Conservation (phyloP, 2,329 filamentous ascomycete genomes). For the Microcyclosporella mali region DNA sequence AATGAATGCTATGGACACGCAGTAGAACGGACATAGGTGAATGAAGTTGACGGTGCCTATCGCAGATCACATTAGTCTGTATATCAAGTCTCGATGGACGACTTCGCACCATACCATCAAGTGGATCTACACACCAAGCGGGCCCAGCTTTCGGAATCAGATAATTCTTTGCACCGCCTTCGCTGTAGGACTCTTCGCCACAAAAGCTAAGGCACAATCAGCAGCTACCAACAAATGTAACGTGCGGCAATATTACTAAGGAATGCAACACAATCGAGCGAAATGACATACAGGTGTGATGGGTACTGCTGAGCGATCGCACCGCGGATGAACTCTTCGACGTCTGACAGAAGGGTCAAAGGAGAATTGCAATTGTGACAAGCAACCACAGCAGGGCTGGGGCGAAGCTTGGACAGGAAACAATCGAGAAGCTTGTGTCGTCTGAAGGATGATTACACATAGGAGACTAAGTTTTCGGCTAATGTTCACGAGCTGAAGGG, state of each 20-base stretch:
- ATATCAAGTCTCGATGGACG: background rate
- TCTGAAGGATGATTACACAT: background rate
- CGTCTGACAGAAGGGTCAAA: constrained; percentile 44
- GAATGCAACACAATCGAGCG: background rate
- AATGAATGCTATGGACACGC: constrained; percentile 67
- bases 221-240: background rate
- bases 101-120: constrained; percentile 51
- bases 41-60: constrained; percentile 69
- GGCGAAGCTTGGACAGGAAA: background rate
- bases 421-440: background rate
- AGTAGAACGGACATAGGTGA: constrained; percentile 75
- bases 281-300: constrained; percentile 52
- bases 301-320: constrained; percentile 53
- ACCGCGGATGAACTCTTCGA: constrained; percentile 59
- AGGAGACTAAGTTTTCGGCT: background rate
- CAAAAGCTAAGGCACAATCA: constrained; percentile 53
- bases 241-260: no score
- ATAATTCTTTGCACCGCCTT: constrained; percentile 61
- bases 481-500: background rate
- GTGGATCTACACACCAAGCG: constrained; percentile 70
- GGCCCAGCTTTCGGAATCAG: constrained; percentile 54
- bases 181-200: constrained; percentile 70
- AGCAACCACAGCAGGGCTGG: background rate
- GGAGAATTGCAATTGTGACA: no score
- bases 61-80: background rate